phyloP scores from a whole-genome alignment of 2,329 filamentous ascomycete genomes.

The Raffaelea ambrosiae region DNA sequence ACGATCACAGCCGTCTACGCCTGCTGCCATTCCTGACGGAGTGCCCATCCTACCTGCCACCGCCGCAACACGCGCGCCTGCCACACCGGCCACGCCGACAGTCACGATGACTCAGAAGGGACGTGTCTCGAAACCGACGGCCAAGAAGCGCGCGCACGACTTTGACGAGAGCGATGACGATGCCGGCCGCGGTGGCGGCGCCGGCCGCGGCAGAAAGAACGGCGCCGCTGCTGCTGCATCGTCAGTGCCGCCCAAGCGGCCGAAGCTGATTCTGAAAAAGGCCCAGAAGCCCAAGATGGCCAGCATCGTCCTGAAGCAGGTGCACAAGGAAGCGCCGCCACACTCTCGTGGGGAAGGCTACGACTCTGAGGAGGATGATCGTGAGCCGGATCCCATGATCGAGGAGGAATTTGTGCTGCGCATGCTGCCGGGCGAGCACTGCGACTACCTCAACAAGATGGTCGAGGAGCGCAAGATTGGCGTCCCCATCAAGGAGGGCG shows the following conservation, averaged over 20 bases:
- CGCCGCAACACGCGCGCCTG: not conserved
- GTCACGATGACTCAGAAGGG: slow-evolving; percentile 49
- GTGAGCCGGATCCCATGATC: slow-evolving; percentile 76
- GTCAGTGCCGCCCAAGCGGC: slow-evolving; percentile 35
- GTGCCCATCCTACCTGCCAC: not conserved
- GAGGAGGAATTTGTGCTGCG: slow-evolving; percentile 86
- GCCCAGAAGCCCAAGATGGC: slow-evolving; percentile 36
- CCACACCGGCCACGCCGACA: slow-evolving; percentile 9
- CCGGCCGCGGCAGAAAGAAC: slow-evolving; percentile 10
- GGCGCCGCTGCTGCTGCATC: slow-evolving; percentile 9
- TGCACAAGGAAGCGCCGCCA: slow-evolving; percentile 47
- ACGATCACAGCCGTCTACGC: slow-evolving; percentile 20
- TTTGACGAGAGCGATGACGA: slow-evolving; percentile 42
- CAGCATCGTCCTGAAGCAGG: slow-evolving; percentile 31
- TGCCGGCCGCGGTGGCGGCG: slow-evolving; percentile 9
- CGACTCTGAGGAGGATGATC: slow-evolving; percentile 90
- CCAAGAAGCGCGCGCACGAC: slow-evolving; percentile 53
- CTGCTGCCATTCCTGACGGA: slow-evolving; percentile 19
- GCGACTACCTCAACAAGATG: slow-evolving; percentile 69
- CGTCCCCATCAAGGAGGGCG: slow-evolving; percentile 50
- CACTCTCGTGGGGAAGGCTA: slow-evolving; percentile 81
- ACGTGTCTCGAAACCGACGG: slow-evolving; percentile 49
- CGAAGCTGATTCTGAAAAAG: slow-evolving; percentile 39
- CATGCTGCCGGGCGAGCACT: slow-evolving; percentile 78
- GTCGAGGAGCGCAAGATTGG: slow-evolving; percentile 75